Evolutionary conservation across 495 filamentous ascomycete species (phyloP).

Genomic region (Aspergillus sclerotioniger): DNA sequence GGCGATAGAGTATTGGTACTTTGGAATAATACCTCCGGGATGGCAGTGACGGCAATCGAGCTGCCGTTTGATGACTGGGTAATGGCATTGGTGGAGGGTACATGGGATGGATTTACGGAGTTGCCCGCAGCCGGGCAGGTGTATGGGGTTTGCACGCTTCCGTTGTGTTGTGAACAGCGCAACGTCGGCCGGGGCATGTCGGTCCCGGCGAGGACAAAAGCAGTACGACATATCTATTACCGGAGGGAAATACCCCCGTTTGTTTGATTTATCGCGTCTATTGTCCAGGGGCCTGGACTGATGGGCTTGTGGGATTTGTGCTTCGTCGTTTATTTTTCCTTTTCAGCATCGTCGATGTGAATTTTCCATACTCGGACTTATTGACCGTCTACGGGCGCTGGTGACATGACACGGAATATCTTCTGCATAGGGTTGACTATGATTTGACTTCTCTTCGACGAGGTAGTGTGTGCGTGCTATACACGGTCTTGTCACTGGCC

Average conservation of each 20-base stretch:
- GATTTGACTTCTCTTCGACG: constrained; percentile 3
- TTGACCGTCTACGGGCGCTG: constrained; percentile 23
- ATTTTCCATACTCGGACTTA: constrained; percentile 18
- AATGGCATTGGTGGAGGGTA: constrained; percentile 12
- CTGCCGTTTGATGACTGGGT: constrained; percentile 22
- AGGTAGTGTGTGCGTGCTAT: constrained; percentile 4
- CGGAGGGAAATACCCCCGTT: constrained; percentile 8
- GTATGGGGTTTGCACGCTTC: constrained; percentile 3
- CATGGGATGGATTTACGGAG: constrained; percentile 6
- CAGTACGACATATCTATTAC: constrained; percentile 7
- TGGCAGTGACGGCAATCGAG: constrained; percentile 18
- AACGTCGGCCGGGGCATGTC: background rate
- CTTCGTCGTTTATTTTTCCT: constrained; percentile 16
- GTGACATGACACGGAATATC: constrained; percentile 30
- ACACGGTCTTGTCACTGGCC: background rate
- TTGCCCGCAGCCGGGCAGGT: constrained; percentile 4
- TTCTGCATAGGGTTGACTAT: constrained; percentile 19
- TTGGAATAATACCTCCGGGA: constrained; percentile 35
- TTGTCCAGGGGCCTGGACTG: constrained; percentile 14
- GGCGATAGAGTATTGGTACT: constrained; percentile 31
- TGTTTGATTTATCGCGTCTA: constrained; percentile 14
- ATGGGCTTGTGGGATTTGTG: constrained; percentile 15
- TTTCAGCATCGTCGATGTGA: constrained; percentile 24
- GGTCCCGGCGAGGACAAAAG: constrained; percentile 4
- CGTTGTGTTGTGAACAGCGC: constrained; percentile 7